phyloP scores from a whole-genome alignment of 192 early-diverging fungal species.

The Entomortierella parvispora region DNA sequence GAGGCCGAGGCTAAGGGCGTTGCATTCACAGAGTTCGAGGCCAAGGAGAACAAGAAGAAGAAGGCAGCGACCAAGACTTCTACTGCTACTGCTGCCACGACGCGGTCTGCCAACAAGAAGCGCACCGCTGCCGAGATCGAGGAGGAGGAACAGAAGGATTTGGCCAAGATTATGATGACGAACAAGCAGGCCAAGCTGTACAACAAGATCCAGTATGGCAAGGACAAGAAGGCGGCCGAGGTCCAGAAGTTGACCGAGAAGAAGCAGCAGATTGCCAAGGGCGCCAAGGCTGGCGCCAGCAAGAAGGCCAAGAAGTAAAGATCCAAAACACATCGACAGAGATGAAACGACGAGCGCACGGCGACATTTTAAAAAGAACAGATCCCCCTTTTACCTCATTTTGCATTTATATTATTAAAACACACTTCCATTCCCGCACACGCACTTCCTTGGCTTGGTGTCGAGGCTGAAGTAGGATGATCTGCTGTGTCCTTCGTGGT shows the following conservation, averaged over 20 bases:
- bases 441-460: too few species aligned
- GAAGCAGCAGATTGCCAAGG: conserved; percentile 50
- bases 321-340: neutral
- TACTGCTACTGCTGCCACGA: conserved; percentile 11
- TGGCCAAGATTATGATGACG: conserved; percentile 89
- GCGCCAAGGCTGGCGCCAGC: conserved; percentile 20
- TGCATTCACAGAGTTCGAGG: conserved; percentile 71
- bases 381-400: neutral
- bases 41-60: conserved; percentile 58
- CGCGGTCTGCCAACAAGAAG: conserved; percentile 58
- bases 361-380: neutral
- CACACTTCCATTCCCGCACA: too few species aligned
- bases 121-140: conserved; percentile 65
- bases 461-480: too few species aligned
- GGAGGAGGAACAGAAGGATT: conserved; percentile 73
- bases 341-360: neutral
- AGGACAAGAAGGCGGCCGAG: conserved; percentile 75
- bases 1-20: conserved; percentile 77
- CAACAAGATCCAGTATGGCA: conserved; percentile 79
- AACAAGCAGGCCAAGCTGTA: conserved; percentile 86
- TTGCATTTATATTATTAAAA: too few species aligned
- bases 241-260: conserved; percentile 58
- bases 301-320: conserved; percentile 52
- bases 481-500: neutral
- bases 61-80: conserved; percentile 29